Evolutionary conservation across 768 basidiomycete species (phyloP).

Genomic region (Leccinum pellstonianum): DNA sequence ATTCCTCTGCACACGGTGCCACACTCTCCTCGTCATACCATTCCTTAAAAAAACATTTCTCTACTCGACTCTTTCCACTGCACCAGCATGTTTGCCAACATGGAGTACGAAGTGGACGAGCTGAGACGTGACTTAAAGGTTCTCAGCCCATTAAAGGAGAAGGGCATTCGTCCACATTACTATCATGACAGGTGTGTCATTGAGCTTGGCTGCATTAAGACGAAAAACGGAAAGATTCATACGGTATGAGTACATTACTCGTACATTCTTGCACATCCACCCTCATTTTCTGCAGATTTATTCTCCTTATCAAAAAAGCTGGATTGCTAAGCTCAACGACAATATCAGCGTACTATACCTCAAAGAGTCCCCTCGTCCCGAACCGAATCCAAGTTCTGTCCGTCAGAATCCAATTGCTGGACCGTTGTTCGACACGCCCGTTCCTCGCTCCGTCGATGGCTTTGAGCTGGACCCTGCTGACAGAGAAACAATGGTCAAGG

Average conservation of each 20-base stretch:
- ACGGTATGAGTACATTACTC: constrained; percentile 42
- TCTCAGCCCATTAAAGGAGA: constrained; percentile 51
- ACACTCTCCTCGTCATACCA: constrained; percentile 52
- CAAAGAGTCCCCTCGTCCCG: constrained; percentile 49
- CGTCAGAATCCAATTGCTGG: constrained; percentile 44
- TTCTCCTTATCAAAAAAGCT: constrained; percentile 68
- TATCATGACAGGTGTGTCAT: constrained; percentile 79
- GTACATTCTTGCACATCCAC: background rate
- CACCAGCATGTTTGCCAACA: constrained; percentile 68
- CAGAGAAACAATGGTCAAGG: constrained; percentile 50
- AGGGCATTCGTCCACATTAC: constrained; percentile 55
- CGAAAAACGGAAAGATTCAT: constrained; percentile 65
- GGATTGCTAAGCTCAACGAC: constrained; percentile 57
- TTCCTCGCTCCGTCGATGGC: constrained; percentile 64
- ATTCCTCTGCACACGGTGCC: constrained; percentile 69
- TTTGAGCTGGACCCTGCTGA: constrained; percentile 66
- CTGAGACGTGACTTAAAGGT: constrained; percentile 72
- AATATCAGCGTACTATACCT: constrained; percentile 46
- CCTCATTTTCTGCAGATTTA: constrained; percentile 51
- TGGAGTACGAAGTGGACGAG: constrained; percentile 93
- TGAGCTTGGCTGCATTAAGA: constrained; percentile 70
- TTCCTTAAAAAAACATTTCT: constrained; percentile 59
- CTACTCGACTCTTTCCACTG: constrained; percentile 51
- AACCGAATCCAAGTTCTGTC: constrained; percentile 52
- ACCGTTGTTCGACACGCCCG: constrained; percentile 52